A percentile compares a stretch with the other conserved stretches of the same genome.
Conservation (phyloP, 306 rosid species). For the Fragaria vesca region DNA sequence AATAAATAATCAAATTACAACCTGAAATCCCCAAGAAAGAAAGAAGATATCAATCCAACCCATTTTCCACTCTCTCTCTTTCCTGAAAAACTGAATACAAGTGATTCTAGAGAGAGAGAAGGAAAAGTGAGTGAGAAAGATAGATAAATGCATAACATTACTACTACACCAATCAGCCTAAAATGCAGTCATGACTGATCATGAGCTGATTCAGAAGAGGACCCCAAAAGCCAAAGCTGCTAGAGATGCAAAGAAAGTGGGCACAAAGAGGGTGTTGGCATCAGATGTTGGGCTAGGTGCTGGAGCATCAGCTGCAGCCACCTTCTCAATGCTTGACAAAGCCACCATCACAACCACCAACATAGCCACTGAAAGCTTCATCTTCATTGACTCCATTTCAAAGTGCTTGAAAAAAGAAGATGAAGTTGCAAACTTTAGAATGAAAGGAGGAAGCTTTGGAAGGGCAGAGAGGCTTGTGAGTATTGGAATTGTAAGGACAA, state of each 20-base stretch:
- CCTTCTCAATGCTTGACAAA: constrained; percentile 29
- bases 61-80: constrained; percentile 3
- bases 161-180: constrained; percentile 3
- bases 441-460: constrained; percentile 10
- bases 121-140: constrained; percentile 7
- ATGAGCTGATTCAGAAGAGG: constrained; percentile 24
- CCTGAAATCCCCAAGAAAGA: constrained; percentile 15
- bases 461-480: constrained; percentile 1
- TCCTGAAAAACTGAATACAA: constrained; percentile 9
- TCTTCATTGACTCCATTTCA: constrained; percentile 43
- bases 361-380: constrained; percentile 32
- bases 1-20: constrained; percentile 20
- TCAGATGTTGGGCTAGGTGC: constrained; percentile 51
- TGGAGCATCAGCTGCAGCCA: constrained; percentile 39
- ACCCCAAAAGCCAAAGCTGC: constrained; percentile 40
- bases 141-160: not conserved
- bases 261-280: constrained; percentile 31
- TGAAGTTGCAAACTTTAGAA: not conserved
- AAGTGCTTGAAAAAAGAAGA: not conserved
- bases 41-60: not conserved
- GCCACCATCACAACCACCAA: constrained; percentile 38
- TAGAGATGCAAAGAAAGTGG: constrained; percentile 40
- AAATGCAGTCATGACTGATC: not conserved
- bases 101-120: constrained; percentile 12
- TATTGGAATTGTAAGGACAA: constrained; percentile 11